A percentile compares a stretch with the other conserved stretches of the same genome.
phyloP scores from a whole-genome alignment of 176 grass and related monocot genomes.

The Musa troglodytarum region DNA sequence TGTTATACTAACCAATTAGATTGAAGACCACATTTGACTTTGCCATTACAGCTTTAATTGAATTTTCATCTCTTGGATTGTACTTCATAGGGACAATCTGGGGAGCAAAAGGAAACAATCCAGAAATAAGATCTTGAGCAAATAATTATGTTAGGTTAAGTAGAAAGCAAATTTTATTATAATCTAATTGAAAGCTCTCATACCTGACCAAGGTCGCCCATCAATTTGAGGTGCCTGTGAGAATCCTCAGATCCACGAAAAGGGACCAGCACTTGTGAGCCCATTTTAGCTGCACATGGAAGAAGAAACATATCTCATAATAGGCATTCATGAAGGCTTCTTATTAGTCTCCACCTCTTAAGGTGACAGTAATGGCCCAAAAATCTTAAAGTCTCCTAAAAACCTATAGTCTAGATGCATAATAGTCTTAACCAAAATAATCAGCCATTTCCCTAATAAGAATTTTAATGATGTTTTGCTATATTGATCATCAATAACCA shows the following conservation, averaged over 20 bases:
- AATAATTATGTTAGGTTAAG: not conserved
- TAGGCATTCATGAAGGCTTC: not conserved
- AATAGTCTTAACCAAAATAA: too few relatives aligned
- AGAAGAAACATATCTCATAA: not conserved
- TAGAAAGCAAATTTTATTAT: not conserved
- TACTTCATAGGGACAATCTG: slow-evolving; percentile 97
- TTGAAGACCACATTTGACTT: slow-evolving; percentile 96
- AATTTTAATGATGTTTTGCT: too few relatives aligned
- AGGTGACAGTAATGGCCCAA: not conserved
- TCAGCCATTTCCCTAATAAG: too few relatives aligned
- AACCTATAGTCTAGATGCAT: too few relatives aligned
- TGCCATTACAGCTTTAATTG: slow-evolving; percentile 83
- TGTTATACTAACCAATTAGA: slow-evolving; percentile 61
- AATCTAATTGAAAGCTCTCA: not conserved
- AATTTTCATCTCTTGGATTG: slow-evolving; percentile 85
- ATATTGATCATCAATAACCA: too few relatives aligned
- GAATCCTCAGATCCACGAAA: slow-evolving; percentile 92
- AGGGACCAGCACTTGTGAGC: slow-evolving; percentile 90
- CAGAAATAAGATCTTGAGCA: not conserved
- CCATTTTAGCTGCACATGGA: slow-evolving; percentile 82
- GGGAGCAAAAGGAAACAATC: slow-evolving; percentile 21
- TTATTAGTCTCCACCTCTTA: not conserved
- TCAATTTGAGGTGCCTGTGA: slow-evolving; percentile 81
- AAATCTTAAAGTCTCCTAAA: not conserved
- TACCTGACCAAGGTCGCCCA: slow-evolving; percentile 96